These are phyloP conservation scores for Penicillium capsulatum DNA, from an alignment of 2,329 filamentous ascomycete species.

Conservation along the genomic window DNA sequence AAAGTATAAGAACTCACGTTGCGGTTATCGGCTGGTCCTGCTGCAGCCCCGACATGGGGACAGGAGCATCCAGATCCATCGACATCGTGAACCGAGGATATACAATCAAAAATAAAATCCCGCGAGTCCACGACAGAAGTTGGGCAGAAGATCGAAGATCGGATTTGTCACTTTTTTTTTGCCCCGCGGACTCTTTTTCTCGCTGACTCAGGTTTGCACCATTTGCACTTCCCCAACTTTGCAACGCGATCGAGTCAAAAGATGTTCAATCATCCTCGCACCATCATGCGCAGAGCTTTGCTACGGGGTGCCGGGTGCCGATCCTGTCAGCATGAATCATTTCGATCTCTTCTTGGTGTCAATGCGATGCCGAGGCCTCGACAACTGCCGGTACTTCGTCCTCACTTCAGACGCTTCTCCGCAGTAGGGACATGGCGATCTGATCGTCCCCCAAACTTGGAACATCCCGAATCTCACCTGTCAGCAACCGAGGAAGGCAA, in stretches of 20 bases:
- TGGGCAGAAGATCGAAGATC: slow-evolving; percentile 10
- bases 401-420: slow-evolving; percentile 25
- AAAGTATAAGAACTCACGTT: slow-evolving; percentile 46
- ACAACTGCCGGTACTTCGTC: slow-evolving; percentile 12
- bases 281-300: slow-evolving; percentile 31
- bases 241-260: too few species aligned
- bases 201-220: slow-evolving; percentile 25
- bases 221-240: slow-evolving; percentile 13
- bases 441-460: slow-evolving; percentile 21
- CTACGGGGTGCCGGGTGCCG: slow-evolving; percentile 29
- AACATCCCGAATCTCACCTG: slow-evolving; percentile 12
- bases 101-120: slow-evolving; percentile 6
- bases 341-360: slow-evolving; percentile 29
- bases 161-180: slow-evolving; percentile 26
- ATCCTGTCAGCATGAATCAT: slow-evolving; percentile 27
- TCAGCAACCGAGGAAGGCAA: slow-evolving; percentile 11
- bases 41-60: slow-evolving; percentile 45
- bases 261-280: slow-evolving; percentile 9
- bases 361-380: slow-evolving; percentile 26
- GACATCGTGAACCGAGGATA: slow-evolving; percentile 25
- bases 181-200: slow-evolving; percentile 23
- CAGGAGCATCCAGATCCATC: slow-evolving; percentile 57
- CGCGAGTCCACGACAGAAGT: slow-evolving; percentile 6
- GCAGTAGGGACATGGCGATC: slow-evolving; percentile 19
- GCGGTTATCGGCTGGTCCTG: slow-evolving; percentile 43